phyloP scores from a whole-genome alignment of 345 rosid species.

The Erodium maritimum region DNA sequence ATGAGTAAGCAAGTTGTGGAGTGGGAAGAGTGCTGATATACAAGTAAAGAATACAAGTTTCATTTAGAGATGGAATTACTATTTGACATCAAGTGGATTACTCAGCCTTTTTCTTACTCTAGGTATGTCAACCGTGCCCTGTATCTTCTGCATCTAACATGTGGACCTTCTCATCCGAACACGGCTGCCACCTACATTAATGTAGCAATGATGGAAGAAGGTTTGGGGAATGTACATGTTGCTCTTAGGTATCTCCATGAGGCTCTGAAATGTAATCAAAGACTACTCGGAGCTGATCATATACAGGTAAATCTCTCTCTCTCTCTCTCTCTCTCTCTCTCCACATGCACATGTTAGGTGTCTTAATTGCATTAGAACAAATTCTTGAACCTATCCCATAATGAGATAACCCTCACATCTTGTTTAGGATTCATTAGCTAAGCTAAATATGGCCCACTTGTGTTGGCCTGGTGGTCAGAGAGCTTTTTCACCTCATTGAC shows the following conservation, averaged over 20 bases:
- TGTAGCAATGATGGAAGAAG: conserved; percentile 99
- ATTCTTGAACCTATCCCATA: no score
- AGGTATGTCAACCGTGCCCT: conserved; percentile 95
- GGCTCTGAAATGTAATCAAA: conserved; percentile 95
- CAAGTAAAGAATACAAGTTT: no score
- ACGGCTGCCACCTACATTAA: conserved; percentile 97
- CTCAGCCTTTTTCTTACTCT: conserved; percentile 15
- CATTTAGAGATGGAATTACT: no score
- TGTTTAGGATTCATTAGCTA: no score
- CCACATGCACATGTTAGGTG: no score
- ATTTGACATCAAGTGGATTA: background rate
- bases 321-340: background rate
- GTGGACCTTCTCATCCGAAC: conserved; percentile 94
- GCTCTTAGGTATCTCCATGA: conserved; percentile 93
- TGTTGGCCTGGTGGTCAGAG: no score
- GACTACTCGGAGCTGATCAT: conserved; percentile 91
- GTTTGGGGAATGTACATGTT: conserved; percentile 90
- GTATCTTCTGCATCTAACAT: conserved; percentile 83
- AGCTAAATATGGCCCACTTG: no score
- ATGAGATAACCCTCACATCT: no score
- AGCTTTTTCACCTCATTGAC: no score
- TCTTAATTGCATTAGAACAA: no score
- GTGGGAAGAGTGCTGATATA: no score
- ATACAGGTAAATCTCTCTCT: conserved; percentile 56
- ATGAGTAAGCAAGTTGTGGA: no score